These are phyloP conservation scores for Asterophora parasitica DNA, from an alignment of 768 basidiomycete genomes.

Conservation along the genomic window DNA sequence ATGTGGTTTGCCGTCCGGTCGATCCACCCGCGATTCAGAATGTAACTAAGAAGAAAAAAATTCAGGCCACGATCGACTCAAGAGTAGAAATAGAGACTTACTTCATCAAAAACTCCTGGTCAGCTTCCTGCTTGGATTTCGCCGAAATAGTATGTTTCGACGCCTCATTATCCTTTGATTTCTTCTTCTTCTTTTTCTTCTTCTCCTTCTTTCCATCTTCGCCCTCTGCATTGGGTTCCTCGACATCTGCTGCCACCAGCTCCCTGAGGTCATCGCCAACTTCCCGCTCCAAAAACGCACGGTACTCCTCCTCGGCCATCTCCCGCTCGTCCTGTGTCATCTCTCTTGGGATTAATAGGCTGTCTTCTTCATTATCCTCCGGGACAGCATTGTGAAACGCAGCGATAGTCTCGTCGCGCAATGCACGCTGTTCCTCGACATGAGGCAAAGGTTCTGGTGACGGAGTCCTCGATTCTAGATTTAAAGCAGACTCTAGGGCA, in stretches of 20 bases:
- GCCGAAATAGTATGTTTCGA: slow-evolving; percentile 23
- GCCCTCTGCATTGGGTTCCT: slow-evolving; percentile 13
- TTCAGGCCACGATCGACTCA: not conserved
- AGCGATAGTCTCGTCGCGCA: slow-evolving; percentile 78
- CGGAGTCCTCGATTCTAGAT: slow-evolving; percentile 48
- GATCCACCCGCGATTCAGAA: slow-evolving; percentile 96
- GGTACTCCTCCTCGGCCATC: slow-evolving; percentile 82
- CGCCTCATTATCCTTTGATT: slow-evolving; percentile 28
- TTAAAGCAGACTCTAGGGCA: slow-evolving; percentile 58
- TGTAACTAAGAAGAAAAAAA: slow-evolving; percentile 59
- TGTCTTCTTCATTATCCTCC: slow-evolving; percentile 34
- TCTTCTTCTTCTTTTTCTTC: slow-evolving; percentile 35
- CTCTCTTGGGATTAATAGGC: slow-evolving; percentile 67
- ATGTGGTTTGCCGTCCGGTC: slow-evolving; percentile 69
- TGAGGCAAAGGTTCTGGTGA: slow-evolving; percentile 55
- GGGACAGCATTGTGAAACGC: slow-evolving; percentile 61
- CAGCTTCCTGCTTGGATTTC: slow-evolving; percentile 53
- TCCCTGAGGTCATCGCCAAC: slow-evolving; percentile 72
- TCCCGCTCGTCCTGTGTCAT: slow-evolving; percentile 76
- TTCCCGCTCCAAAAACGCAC: slow-evolving; percentile 72
- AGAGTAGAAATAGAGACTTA: slow-evolving; percentile 33
- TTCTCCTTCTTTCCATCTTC: slow-evolving; percentile 38
- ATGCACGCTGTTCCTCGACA: slow-evolving; percentile 66
- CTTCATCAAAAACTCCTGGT: slow-evolving; percentile 91
- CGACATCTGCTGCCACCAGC: slow-evolving; percentile 56